Base-by-base conservation (phyloP, 345 rosid species). In the Populus alba region DNA sequence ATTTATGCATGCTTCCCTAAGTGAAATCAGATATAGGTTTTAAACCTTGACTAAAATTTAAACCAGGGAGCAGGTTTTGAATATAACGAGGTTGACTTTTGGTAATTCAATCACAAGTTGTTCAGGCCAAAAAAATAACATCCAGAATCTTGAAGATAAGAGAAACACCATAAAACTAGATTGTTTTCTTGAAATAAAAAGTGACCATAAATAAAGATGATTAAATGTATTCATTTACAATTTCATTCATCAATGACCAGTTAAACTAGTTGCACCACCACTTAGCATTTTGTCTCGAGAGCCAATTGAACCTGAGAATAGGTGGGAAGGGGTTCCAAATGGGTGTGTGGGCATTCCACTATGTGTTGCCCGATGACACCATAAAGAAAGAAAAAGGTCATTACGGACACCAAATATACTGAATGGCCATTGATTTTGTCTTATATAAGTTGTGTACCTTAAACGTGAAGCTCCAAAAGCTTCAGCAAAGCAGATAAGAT, bases 391-490 rank as follows among this genome's bases (percentile, higher is more conserved):
- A 53, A 5, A 53, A 22, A 0, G 43, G 41, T 22, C 6, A 0
- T 38, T 4, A 59, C 15, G 1, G 63, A 59, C 12, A 59, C n/a
- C 15, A 59, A 9, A 23, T 13, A 23, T 59, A 15, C 29, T 59
- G 63, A 12, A n/a, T 59, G 15, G 12, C 63, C 63, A 59, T 59
- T 59, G 63, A 23, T 57, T n/a, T 57, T 57, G 62, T 61, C 8
- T 12, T 38, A 16, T 9, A 23, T 49, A 9, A 25, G 20, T 18
- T 66, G 12, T 8, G 37, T 82, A 94, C 99, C 98, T 94, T 75
- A 94, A 85, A 71, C 99, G 99, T 6, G 87, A 85, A 86, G 98
- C 99, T 81, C 97, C 97, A 83, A 96, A 96, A 76, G 97, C 91
- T 87, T 96, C 94, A 0, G 97, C 89, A 75, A 96, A 96, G 65